These are phyloP conservation scores for Fusarium sp. DNA, from an alignment of 2,329 filamentous ascomycete species.

Conservation along the genomic window DNA sequence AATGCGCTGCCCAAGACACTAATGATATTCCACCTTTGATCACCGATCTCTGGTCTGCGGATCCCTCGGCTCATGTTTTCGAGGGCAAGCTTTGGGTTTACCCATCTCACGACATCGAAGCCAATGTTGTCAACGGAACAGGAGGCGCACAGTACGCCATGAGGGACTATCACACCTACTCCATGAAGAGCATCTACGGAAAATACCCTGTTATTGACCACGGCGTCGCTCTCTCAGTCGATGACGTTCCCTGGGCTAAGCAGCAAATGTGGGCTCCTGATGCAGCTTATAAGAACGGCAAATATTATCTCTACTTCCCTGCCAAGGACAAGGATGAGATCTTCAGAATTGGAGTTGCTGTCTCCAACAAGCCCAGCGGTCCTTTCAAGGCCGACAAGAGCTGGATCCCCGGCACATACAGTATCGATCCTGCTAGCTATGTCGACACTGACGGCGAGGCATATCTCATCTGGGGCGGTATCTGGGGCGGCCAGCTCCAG, in stretches of 20 bases:
- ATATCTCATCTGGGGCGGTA: slow-evolving; percentile 4
- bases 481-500: slow-evolving; percentile 14
- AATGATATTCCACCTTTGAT: background rate
- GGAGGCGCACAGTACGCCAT: slow-evolving; percentile 11
- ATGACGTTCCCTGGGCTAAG: slow-evolving; percentile 11
- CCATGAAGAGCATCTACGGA: slow-evolving; percentile 17
- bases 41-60: slow-evolving; percentile 13
- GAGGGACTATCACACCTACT: slow-evolving; percentile 19
- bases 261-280: slow-evolving; percentile 23
- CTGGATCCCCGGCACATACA: slow-evolving; percentile 17
- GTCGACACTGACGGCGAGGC: background rate
- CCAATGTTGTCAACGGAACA: background rate
- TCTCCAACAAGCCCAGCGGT: slow-evolving; percentile 1
- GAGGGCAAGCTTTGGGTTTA: slow-evolving; percentile 6
- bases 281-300: slow-evolving; percentile 17
- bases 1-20: background rate
- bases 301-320: slow-evolving; percentile 28
- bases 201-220: background rate
- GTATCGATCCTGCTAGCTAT: slow-evolving; percentile 14
- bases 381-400: slow-evolving; percentile 21
- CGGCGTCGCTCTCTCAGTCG: slow-evolving; percentile 2
- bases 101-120: slow-evolving; percentile 14
- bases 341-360: slow-evolving; percentile 22
- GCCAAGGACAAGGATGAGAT: slow-evolving; percentile 20
- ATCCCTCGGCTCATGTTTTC: slow-evolving; percentile 23